Evolutionary conservation across 2,329 filamentous ascomycete species (phyloP).

Genomic region (Ophiocordyceps camponoti-floridani): DNA sequence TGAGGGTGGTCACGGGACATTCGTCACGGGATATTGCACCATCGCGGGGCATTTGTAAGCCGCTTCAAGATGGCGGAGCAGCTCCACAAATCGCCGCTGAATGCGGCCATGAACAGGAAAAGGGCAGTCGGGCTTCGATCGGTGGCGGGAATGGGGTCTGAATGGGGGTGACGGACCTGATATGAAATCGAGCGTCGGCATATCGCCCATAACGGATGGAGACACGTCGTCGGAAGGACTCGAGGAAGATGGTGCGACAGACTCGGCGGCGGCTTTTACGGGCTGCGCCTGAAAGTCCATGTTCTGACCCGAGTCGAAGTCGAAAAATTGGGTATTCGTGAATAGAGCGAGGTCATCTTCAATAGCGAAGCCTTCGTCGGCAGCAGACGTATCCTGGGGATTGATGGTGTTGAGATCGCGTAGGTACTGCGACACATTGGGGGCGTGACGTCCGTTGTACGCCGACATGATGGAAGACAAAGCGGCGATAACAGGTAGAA

Average conservation of each 20-base stretch:
- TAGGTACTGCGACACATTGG: conserved; percentile 81
- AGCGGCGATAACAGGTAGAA: not conserved
- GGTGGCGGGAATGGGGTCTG: not conserved
- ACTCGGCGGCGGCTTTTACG: conserved; percentile 22
- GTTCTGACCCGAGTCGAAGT: conserved; percentile 51
- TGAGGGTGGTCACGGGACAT: conserved; percentile 9
- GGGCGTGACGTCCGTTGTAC: conserved; percentile 59
- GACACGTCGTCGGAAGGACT: conserved; percentile 19
- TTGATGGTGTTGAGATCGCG: conserved; percentile 66
- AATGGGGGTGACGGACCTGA: conserved; percentile 20
- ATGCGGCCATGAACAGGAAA: not conserved
- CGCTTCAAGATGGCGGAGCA: conserved; percentile 5
- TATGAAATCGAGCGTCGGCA: conserved; percentile 30
- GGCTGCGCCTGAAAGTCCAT: conserved; percentile 35
- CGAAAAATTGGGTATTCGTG: conserved; percentile 68
- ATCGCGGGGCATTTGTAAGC: conserved; percentile 31
- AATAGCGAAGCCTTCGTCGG: conserved; percentile 41
- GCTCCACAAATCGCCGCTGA: conserved; percentile 4
- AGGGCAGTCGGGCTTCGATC: not conserved
- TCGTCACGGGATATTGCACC: conserved; percentile 43
- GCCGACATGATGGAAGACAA: conserved; percentile 37
- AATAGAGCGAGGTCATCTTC: conserved; percentile 63
- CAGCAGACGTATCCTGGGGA: conserved; percentile 29
- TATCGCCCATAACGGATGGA: conserved; percentile 24
- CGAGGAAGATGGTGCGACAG: conserved; percentile 10